Base-by-base conservation (phyloP, 192 early-diverging fungal genomes). In the Coemansia sp. region DNA sequence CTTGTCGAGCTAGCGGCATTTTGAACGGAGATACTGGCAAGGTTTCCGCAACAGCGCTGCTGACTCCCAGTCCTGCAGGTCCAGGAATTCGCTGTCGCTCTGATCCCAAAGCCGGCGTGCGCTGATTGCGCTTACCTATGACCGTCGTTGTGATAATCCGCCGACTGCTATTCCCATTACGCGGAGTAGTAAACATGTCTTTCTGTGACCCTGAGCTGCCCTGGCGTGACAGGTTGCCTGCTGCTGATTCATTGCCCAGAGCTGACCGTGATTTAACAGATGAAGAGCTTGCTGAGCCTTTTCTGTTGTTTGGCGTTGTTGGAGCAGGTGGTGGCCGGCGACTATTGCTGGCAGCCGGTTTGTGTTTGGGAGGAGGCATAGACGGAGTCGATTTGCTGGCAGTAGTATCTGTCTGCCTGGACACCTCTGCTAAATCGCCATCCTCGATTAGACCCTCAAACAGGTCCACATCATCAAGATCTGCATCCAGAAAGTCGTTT, bases 11-110 rank as follows among this genome's bases (percentile, higher is more conserved):
- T 40, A 76, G 23, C 14, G 58, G 58, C 20, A 66, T 69, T 15
- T 60, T 60, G 56, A 69, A 76, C 18, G 57, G 49, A 12, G 72
- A 62, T 40, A 23, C 31, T 8, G 66, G 66, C 18, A 52, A 30
- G 14, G 44, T 32, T 11, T 40, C 56, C 3, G 11, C 39, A 1
- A n/a, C 3, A 15, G 34, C 17, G 20, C 37, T 15, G 51, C 18
- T 11, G 49, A 38, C 30, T 51, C 58, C 14, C 17, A 65, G 45
- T 10, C 72, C 72, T 7, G 66, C 66, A 0, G 72, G 72, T 2
- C 72, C 72, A 3, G 72, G 72, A 12, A 76, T 50, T 26, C 56
- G 41, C 34, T 69, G 61, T 18, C 40, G 51, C 21, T 58, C 51
- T 2, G 44, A 37, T 3, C 26, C 20, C 11, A 23, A 3, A 11